These are phyloP conservation scores for Fragilariopsis cylindrus DNA, from an alignment of 108 stramenopile species.

Conservation along the genomic window DNA sequence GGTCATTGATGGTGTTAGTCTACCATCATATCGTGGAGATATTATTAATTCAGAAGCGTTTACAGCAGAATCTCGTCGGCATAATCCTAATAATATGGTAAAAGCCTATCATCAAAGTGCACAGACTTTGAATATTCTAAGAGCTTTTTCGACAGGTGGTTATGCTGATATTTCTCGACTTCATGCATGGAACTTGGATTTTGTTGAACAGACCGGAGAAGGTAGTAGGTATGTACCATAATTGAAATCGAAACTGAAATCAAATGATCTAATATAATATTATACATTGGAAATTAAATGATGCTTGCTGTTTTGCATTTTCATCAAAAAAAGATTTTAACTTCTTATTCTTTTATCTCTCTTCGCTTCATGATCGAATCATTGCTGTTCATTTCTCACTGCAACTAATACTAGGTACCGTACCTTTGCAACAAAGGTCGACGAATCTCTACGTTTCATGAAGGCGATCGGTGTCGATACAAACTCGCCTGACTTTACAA, in stretches of 20 bases:
- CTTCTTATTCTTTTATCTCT: slow-evolving; percentile 5
- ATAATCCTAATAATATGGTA: slow-evolving; percentile 83
- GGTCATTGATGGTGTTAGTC: slow-evolving; percentile 72
- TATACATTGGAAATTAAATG: background rate
- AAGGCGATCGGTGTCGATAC: slow-evolving; percentile 97
- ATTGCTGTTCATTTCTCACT: background rate
- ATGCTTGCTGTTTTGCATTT: background rate
- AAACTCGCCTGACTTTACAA: slow-evolving; percentile 74
- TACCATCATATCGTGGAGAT: slow-evolving; percentile 96
- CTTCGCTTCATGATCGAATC: background rate
- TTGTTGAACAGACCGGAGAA: slow-evolving; percentile 93
- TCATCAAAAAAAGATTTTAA: slow-evolving; percentile 4
- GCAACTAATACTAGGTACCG: slow-evolving; percentile 61
- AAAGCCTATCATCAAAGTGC: slow-evolving; percentile 92
- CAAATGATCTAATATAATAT: background rate
- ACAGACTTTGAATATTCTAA: slow-evolving; percentile 95
- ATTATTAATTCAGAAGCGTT: slow-evolving; percentile 95
- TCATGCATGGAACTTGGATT: slow-evolving; percentile 98
- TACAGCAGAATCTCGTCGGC: slow-evolving; percentile 86
- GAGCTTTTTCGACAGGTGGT: slow-evolving; percentile 95
- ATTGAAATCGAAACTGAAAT: background rate
- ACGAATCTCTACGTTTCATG: slow-evolving; percentile 95
- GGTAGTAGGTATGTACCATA: slow-evolving; percentile 75
- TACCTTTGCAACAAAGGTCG: slow-evolving; percentile 89
- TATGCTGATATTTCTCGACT: slow-evolving; percentile 95